A percentile compares a stretch with the other conserved stretches of the same genome.
Conservation (phyloP, 805 yeast species). For the Wickerhamiella australiensis region DNA sequence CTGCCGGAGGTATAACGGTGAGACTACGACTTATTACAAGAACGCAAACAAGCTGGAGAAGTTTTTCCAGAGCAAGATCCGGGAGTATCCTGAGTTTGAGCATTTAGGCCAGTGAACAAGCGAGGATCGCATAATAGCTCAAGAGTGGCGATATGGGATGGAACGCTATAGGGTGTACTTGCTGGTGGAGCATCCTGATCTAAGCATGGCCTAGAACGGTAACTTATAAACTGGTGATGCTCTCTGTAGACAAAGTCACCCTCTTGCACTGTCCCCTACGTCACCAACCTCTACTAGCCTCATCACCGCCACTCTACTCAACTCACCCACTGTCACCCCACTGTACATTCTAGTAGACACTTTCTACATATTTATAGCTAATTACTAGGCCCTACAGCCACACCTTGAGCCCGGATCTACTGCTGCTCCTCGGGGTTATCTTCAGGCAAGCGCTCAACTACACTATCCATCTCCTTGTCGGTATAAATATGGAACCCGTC, state of each 20-base stretch:
- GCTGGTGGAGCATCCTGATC: too few relatives aligned
- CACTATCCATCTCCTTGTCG: conserved; percentile 70
- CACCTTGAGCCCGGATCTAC: not conserved
- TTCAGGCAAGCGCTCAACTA: conserved; percentile 65
- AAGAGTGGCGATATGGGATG: too few relatives aligned
- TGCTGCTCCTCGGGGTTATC: conserved; percentile 26
- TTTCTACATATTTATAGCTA: not conserved
- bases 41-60: conserved; percentile 91
- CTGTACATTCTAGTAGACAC: not conserved
- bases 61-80: conserved; percentile 66
- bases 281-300: too few relatives aligned
- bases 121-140: too few relatives aligned
- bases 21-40: conserved; percentile 86
- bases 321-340: too few relatives aligned
- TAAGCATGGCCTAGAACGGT: too few relatives aligned
- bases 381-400: not conserved
- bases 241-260: too few relatives aligned
- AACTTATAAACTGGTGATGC: too few relatives aligned
- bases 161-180: too few relatives aligned
- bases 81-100: conserved; percentile 86
- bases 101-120: conserved; percentile 38
- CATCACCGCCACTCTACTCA: too few relatives aligned
- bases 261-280: too few relatives aligned
- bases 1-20: conserved; percentile 87
- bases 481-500: conserved; percentile 76